Percentiles rank a stretch among this genome's conserved stretches.
These are phyloP conservation scores for Phytophthora podocarpi DNA, from an alignment of 352 stramenopile species.

Conservation along the genomic window DNA sequence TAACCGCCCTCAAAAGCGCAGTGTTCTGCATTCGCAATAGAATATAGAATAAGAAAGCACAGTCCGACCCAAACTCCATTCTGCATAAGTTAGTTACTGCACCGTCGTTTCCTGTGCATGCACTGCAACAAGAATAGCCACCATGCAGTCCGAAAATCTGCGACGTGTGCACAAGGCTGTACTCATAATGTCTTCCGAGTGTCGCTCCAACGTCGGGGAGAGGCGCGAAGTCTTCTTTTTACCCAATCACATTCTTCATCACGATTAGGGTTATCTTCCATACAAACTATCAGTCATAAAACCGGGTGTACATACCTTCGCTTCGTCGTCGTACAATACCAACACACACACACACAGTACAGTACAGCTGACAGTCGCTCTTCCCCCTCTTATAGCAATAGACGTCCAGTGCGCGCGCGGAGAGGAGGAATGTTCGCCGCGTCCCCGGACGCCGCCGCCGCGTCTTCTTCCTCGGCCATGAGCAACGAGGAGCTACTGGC, in stretches of 20 bases:
- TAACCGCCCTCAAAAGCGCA: background rate
- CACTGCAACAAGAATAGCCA: background rate
- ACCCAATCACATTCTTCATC: constrained; percentile 3
- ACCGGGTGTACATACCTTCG: constrained; percentile 28
- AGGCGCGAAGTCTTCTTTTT: constrained; percentile 7
- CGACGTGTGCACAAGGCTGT: constrained; percentile 22
- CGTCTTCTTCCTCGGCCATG: constrained; percentile 47
- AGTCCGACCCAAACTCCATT: too few species aligned
- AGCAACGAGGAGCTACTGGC: constrained; percentile 80
- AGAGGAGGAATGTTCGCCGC: constrained; percentile 19
- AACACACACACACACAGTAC: too few species aligned
- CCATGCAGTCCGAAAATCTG: constrained; percentile 2
- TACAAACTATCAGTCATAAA: constrained; percentile 5
- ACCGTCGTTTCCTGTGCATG: too few species aligned
- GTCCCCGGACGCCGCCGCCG: constrained; percentile 11
- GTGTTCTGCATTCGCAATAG: too few species aligned
- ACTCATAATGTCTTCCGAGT: constrained; percentile 20
- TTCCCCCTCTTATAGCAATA: constrained; percentile 8
- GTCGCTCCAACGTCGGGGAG: constrained; percentile 1
- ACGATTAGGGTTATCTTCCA: background rate
- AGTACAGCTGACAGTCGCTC: constrained; percentile 7
- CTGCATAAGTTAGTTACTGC: too few species aligned
- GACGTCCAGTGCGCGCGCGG: constrained; percentile 9
- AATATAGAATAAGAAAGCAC: too few species aligned
- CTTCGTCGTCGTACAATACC: constrained; percentile 21